phyloP scores from a whole-genome alignment of 2,329 filamentous ascomycete species.

The Penicillium frequentans region DNA sequence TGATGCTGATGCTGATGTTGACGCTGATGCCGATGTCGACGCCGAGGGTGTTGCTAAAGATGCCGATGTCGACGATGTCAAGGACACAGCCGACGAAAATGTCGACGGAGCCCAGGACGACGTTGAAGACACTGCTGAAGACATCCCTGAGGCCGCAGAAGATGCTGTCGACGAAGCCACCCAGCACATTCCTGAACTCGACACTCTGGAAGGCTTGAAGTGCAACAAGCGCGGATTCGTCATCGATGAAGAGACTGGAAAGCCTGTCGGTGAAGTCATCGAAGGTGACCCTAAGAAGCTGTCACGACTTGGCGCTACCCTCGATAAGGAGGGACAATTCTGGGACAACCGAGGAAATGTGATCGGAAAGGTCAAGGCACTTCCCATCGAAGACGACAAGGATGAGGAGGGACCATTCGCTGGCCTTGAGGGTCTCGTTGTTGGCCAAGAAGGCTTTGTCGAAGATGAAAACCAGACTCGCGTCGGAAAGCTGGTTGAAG shows the following conservation, averaged over 20 bases:
- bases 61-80: slow-evolving; percentile 16
- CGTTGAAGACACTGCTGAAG: slow-evolving; percentile 12
- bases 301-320: slow-evolving; percentile 36
- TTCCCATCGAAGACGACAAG: slow-evolving; percentile 36
- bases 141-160: slow-evolving; percentile 33
- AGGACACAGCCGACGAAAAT: slow-evolving; percentile 25
- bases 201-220: slow-evolving; percentile 40
- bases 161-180: slow-evolving; percentile 26
- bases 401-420: slow-evolving; percentile 45
- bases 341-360: slow-evolving; percentile 64
- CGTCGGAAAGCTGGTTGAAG: slow-evolving; percentile 56
- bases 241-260: slow-evolving; percentile 41
- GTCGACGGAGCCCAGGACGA: slow-evolving; percentile 21
- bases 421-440: slow-evolving; percentile 48
- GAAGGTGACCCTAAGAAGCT: slow-evolving; percentile 66
- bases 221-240: slow-evolving; percentile 48
- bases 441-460: slow-evolving; percentile 50
- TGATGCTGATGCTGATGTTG: not conserved
- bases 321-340: slow-evolving; percentile 63
- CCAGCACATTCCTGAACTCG: slow-evolving; percentile 26
- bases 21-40: slow-evolving; percentile 11
- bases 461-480: slow-evolving; percentile 49
- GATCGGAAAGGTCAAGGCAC: slow-evolving; percentile 48
- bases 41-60: slow-evolving; percentile 28
- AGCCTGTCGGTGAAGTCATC: slow-evolving; percentile 57